Base-by-base conservation (phyloP, 1,284 basidiomycete genomes). In the Apiotrichum domesticum region DNA sequence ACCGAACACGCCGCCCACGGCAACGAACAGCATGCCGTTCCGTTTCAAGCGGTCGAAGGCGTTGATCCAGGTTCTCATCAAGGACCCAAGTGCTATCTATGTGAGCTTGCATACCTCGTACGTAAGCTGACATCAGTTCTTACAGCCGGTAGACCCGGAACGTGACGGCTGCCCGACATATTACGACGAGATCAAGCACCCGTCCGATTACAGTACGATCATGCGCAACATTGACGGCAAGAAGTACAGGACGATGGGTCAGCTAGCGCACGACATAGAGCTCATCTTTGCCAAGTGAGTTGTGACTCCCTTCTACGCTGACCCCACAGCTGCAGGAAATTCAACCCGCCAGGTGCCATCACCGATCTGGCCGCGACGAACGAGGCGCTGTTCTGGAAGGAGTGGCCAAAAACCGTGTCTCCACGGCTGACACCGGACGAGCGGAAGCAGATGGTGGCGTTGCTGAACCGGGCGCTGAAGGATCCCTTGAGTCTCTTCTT, bases 131-230 rank as follows among this genome's bases (percentile, higher is more conserved):
- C 45, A 6, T 1, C 51, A 71, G 67, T 98, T 98, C 78, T 71
- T 83, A 43, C 80, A 82, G 15, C 92, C 95, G 2, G 95, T 98
- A 13, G 88, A 98, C 74, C 88, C 94, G 0, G 75, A 87, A 6
- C 72, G 77, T 51, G 88, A 88, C 76, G 90, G 86, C 34, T 94
- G 87, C 74, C 92, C 89, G 43, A 91, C 90, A 87, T 98, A 98
- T 73, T 85, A 88, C 57, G 85, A 96, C 9, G 96, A 98, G 77
- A 97, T 99, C 71, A 80, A 84, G 63, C 78, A 87, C 62, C 96
- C 96, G 6, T 98, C 98, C 92, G 94, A 98, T 77, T 85, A 98
- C 55, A 85, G 84, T 9, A 96, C 94, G 9, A 90, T 98, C 70
- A 74, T 77, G 39, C 80, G 79, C 50, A 93, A 90, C 69, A 78